Percentiles rank a stretch among this genome's conserved stretches.
Conservation (phyloP, 73 alveolate species). For the Paramecium pentaurelia region DNA sequence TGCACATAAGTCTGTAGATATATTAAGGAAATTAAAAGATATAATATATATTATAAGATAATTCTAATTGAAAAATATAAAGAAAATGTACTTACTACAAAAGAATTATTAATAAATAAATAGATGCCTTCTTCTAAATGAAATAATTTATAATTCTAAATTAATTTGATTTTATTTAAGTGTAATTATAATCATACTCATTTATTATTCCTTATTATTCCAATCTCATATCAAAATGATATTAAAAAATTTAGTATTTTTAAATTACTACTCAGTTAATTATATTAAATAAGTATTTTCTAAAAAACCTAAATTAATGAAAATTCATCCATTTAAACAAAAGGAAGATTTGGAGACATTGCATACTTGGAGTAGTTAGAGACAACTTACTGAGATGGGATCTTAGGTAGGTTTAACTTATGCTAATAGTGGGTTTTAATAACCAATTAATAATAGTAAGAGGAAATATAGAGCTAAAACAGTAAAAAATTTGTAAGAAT, state of each 20-base stretch:
- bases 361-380: not conserved
- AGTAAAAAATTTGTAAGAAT: not conserved
- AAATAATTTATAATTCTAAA: too few relatives aligned
- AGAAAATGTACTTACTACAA: not conserved
- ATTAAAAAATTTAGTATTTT: not conserved
- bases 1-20: too few relatives aligned
- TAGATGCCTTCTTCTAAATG: not conserved
- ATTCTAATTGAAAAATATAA: too few relatives aligned
- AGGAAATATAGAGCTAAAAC: not conserved
- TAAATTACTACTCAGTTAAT: not conserved
- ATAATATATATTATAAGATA: too few relatives aligned
- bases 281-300: not conserved
- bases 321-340: slow-evolving; percentile 10
- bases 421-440: not conserved
- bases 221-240: not conserved
- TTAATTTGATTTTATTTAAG: too few relatives aligned
- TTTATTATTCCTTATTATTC: not conserved
- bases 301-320: not conserved
- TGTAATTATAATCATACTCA: not conserved
- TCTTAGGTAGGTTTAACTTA: not conserved
- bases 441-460: not conserved
- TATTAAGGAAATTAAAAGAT: too few relatives aligned
- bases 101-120: too few relatives aligned
- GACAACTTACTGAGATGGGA: slow-evolving; percentile 1
- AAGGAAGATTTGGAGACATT: not conserved